Base-by-base conservation (phyloP, 1,284 basidiomycete species). In the Vanrija pseudolonga region DNA sequence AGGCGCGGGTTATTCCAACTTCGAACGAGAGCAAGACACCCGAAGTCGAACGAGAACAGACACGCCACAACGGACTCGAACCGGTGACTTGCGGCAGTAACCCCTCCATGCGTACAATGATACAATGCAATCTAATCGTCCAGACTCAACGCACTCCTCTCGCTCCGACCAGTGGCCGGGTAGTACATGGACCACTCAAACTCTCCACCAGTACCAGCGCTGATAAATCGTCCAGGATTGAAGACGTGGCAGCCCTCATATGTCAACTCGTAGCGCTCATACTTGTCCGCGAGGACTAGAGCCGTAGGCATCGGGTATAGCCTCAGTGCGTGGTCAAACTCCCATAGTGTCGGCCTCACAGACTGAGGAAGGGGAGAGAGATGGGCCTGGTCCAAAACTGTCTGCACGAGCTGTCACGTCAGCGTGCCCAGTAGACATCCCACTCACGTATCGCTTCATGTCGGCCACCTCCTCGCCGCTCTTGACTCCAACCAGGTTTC, bases 201-300 rank as follows among this genome's bases (percentile, higher is more conserved):
- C 3, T 86, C 71, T 5, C 65, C 67, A 6, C 64, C 62, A 1
- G 65, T 82, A 43, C 83, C 87, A 8, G 87, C 84, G 15, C 51
- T 53, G 17, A 91, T 79, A 67, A 94, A 93, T 50, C 86, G 85
- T 14, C 96, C 95, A 0, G 96, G 96, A 73, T 98, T 99, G 80
- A 98, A 93, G 26, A 98, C 96, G 76, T 98, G 95, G 69, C 96
- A 98, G 6, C 91, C 92, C 60, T 95, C 94, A 71, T 99, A 99
- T 1, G 94, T 98, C 62, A 98, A 81, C 67, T 96, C 92, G 74
- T 90, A 99, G 37, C 89, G 84, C 69, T 98, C 94, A 72, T 96
- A 98, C 73, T 88, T 92, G 77, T 99, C 96, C 1, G 96, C 96
- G 12, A 99, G 81, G n/a, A 98, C 82, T 20, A 98, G 88, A 3